Base-by-base conservation (phyloP, 768 basidiomycete species). In the Phylloporus arenicola region DNA sequence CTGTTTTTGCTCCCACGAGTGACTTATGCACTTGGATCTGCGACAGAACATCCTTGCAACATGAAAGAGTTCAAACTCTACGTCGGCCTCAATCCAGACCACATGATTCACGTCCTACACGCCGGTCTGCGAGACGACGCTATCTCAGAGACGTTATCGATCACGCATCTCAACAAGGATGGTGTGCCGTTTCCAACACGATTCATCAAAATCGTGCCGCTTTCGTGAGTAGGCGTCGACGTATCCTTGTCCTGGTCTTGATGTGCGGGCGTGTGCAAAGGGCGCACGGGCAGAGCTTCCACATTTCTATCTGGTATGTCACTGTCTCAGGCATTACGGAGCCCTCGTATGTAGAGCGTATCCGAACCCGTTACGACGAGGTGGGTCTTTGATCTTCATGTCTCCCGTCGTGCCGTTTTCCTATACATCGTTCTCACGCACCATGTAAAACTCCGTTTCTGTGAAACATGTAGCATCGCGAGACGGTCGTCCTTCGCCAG, bases 41-140 rank as follows among this genome's bases (percentile, higher is more conserved):
- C n/a, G 1, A n/a, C 52, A 90, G 88, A 77, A 17, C 88, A 90
- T 66, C 86, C 87, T 29, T 91, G 89, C 61, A 89, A 89, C 59
- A 83, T 87, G 82, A 88, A 87, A 61, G 86, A 89, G 49, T 86
- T 91, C 72, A 84, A 83, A 63, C 61, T 90, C 11, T 82, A 78
- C 51, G 78, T 83, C 17, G 89, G 88, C 6, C 68, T 77, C 34
- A 74, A 77, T 20, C 75, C 79, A 52, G 82, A 87, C 57, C 77
- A 79, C 58, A 78, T 91, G 79, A 78, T 72, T 3, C 81, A 89
- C 60, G 78, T 86, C 30, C 69, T 90, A 10, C 80, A 81, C 44
- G 65, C 79, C 0, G 70, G 73, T 3, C 76, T 90, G 49, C 82
- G 82, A 65, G 88, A 91, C 56, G 84, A 88, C 54, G 50, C 70